These are phyloP conservation scores for Mycena venus DNA, from an alignment of 768 basidiomycete genomes.

Conservation along the genomic window DNA sequence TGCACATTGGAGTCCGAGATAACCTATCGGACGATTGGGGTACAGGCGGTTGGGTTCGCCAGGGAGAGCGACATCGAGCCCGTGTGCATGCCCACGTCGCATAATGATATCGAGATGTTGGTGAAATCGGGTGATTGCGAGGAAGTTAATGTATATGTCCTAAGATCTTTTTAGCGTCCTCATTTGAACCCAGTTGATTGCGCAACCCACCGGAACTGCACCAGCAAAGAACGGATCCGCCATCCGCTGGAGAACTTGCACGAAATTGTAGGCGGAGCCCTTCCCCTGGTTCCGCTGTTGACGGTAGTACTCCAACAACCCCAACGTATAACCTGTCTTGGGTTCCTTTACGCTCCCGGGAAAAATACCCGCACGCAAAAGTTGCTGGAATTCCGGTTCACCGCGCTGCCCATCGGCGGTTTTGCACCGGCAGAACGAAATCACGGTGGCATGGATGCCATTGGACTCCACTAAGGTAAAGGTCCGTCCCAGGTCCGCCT, in stretches of 20 bases:
- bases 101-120: slow-evolving; percentile 1
- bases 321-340: slow-evolving; percentile 24
- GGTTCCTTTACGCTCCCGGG: no score
- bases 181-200: no score
- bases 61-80: neutral
- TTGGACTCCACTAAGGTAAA: slow-evolving; percentile 20
- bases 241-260: no score
- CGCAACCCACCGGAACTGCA: no score
- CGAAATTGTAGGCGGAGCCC: no score
- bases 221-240: no score
- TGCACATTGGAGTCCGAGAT: neutral
- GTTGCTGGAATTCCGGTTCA: slow-evolving; percentile 11
- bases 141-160: slow-evolving; percentile 1
- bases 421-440: slow-evolving; percentile 18
- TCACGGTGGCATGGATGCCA: slow-evolving; percentile 21
- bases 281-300: no score
- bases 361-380: slow-evolving; percentile 20
- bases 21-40: slow-evolving; percentile 4
- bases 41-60: slow-evolving; percentile 9
- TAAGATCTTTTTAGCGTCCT: no score
- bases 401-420: neutral
- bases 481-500: neutral
- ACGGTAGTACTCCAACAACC: slow-evolving; percentile 8
- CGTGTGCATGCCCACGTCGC: no score
- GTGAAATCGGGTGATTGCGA: slow-evolving; percentile 7